Conservation (phyloP, 306 rosid species). For the Gynostemma pentaphyllum region DNA sequence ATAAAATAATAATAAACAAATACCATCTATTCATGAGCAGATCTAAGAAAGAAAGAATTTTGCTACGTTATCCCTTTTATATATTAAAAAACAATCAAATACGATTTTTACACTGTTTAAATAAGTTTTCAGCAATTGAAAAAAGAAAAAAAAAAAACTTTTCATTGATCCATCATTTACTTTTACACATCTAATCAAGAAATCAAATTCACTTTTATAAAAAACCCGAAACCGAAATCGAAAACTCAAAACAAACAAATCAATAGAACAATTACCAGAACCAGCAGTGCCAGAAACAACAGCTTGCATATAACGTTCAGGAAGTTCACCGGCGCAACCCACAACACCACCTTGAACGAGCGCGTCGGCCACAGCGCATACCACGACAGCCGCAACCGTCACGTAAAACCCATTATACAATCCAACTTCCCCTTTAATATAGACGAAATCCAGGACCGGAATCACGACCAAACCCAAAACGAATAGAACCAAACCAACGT, state of each 20-base stretch:
- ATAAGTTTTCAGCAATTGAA: too few species aligned
- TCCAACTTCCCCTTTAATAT: slow-evolving; percentile 64
- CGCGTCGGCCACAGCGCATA: slow-evolving; percentile 49
- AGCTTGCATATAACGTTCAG: slow-evolving; percentile 75
- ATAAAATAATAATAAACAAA: too few species aligned
- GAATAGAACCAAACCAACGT: slow-evolving; percentile 51
- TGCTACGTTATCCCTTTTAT: too few species aligned
- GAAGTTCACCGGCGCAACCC: slow-evolving; percentile 81
- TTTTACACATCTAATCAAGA: too few species aligned
- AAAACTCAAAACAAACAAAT: not conserved
- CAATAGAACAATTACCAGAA: slow-evolving; percentile 28
- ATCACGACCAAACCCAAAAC: slow-evolving; percentile 26
- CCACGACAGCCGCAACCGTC: slow-evolving; percentile 31
- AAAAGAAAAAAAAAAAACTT: too few species aligned
- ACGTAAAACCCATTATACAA: slow-evolving; percentile 52
- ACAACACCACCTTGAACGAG: slow-evolving; percentile 59
- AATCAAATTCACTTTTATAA: too few species aligned
- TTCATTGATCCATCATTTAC: too few species aligned
- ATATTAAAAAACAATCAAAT: too few species aligned
- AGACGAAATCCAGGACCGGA: slow-evolving; percentile 40
- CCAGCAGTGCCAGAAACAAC: slow-evolving; percentile 62
- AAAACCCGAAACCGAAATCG: not conserved
- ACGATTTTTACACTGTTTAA: too few species aligned
- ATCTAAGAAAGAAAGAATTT: too few species aligned
- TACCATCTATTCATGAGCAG: too few species aligned